phyloP scores from a whole-genome alignment of 176 grass and related monocot species.

The Rhynchospora pubera region DNA sequence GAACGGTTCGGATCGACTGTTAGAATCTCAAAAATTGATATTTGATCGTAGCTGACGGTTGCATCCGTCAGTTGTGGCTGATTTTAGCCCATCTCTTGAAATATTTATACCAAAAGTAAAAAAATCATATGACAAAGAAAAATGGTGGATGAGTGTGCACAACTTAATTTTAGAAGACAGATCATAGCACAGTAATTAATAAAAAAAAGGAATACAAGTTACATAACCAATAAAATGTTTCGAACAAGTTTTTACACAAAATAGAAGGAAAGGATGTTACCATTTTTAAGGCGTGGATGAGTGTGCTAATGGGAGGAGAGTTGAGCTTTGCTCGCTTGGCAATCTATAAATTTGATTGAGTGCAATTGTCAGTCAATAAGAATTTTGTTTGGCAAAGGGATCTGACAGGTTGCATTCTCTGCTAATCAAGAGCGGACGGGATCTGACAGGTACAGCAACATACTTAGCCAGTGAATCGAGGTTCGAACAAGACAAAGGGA shows the following conservation, averaged over 20 bases:
- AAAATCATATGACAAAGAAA: background rate
- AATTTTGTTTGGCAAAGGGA: background rate
- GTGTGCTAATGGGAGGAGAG: conserved; percentile 42
- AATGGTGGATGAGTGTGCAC: too few relatives aligned
- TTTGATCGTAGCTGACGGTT: too few relatives aligned
- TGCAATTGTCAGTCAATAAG: background rate
- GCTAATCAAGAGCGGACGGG: background rate
- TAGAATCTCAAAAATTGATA: too few relatives aligned
- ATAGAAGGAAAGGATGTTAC: conserved; percentile 27
- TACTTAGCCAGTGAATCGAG: background rate
- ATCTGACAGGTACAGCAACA: background rate
- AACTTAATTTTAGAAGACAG: background rate
- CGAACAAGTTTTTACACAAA: background rate
- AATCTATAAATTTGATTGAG: conserved; percentile 45
- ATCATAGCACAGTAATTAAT: background rate
- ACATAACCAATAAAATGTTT: background rate
- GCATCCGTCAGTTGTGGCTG: too few relatives aligned
- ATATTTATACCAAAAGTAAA: background rate
- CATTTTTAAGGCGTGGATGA: conserved; percentile 59
- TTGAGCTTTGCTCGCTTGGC: conserved; percentile 73
- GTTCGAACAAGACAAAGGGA: background rate
- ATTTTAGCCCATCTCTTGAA: too few relatives aligned
- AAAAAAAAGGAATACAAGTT: background rate
- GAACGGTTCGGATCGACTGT: too few relatives aligned
- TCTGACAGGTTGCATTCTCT: background rate